Evolutionary conservation across 2,329 filamentous ascomycete species (phyloP).

Genomic region (Geosmithia morbida): DNA sequence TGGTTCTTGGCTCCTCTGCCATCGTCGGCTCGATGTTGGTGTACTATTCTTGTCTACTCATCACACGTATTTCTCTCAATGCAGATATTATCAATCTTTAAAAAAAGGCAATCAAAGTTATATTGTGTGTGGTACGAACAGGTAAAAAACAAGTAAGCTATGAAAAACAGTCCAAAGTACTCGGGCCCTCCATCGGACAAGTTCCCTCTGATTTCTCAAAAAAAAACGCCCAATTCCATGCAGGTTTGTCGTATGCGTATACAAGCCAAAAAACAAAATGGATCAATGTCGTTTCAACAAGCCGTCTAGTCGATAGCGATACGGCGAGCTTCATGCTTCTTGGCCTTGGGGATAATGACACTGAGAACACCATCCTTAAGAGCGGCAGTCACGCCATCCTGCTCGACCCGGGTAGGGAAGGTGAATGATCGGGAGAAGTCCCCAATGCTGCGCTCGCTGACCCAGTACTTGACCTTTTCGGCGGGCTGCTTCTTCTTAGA

Average conservation of each 20-base stretch:
- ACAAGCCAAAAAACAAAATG: too few species aligned
- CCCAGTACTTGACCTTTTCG: constrained; percentile 52
- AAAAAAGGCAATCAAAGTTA: too few species aligned
- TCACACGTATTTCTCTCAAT: too few species aligned
- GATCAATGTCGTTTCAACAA: too few species aligned
- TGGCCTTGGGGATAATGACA: constrained; percentile 51
- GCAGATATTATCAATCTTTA: too few species aligned
- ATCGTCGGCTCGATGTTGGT: too few species aligned
- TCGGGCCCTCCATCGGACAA: too few species aligned
- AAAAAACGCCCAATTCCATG: not conserved
- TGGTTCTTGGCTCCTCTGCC: too few species aligned
- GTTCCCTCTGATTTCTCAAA: not conserved
- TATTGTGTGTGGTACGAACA: too few species aligned
- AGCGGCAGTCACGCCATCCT: constrained; percentile 43
- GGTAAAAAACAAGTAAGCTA: not conserved
- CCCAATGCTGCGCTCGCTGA: constrained; percentile 50
- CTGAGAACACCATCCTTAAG: constrained; percentile 53
- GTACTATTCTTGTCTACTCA: too few species aligned
- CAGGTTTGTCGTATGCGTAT: not conserved
- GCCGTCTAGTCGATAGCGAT: constrained; percentile 33
- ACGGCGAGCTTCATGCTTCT: constrained; percentile 40
- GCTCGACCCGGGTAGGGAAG: constrained; percentile 51
- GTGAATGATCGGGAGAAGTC: constrained; percentile 55
- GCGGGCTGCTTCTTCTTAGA: constrained; percentile 11
- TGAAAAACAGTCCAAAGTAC: too few species aligned